Evolutionary conservation across 164 flowering plant genomes (phyloP).

Genomic region (Vitis rotundifolia): DNA sequence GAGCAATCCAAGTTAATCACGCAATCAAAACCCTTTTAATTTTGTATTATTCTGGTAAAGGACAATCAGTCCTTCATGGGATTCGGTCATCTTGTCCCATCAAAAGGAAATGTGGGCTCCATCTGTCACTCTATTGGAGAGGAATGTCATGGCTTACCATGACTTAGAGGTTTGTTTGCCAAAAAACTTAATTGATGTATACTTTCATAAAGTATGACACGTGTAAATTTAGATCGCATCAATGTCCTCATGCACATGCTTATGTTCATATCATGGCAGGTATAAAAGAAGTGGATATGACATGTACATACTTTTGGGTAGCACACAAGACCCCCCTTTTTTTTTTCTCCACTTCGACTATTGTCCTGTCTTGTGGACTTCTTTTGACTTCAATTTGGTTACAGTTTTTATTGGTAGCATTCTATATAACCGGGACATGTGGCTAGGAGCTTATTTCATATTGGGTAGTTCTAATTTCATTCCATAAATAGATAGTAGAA

Average conservation of each 20-base stretch:
- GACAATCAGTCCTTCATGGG: conserved; percentile 13
- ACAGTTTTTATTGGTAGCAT: neutral
- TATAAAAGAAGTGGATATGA: conserved; percentile 1
- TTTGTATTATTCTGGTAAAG: neutral
- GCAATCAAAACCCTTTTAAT: conserved; percentile 1
- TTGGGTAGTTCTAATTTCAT: neutral
- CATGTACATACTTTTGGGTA: neutral
- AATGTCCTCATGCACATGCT: neutral
- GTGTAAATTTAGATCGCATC: neutral
- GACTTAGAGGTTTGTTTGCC: conserved; percentile 2
- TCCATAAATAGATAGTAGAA: no score
- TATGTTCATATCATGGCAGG: neutral
- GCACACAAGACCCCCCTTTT: neutral
- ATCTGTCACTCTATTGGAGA: neutral
- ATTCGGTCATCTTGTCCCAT: conserved; percentile 1
- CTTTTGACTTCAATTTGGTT: neutral
- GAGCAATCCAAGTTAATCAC: neutral
- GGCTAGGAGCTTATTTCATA: neutral
- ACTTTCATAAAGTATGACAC: neutral
- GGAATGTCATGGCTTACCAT: no score
- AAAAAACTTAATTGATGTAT: neutral
- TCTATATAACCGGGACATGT: neutral
- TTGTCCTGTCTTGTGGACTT: neutral
- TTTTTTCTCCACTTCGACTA: neutral
- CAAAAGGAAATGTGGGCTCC: conserved; percentile 2